Evolutionary conservation across 306 rosid genomes (phyloP).

Genomic region (Fragaria ananassa): DNA sequence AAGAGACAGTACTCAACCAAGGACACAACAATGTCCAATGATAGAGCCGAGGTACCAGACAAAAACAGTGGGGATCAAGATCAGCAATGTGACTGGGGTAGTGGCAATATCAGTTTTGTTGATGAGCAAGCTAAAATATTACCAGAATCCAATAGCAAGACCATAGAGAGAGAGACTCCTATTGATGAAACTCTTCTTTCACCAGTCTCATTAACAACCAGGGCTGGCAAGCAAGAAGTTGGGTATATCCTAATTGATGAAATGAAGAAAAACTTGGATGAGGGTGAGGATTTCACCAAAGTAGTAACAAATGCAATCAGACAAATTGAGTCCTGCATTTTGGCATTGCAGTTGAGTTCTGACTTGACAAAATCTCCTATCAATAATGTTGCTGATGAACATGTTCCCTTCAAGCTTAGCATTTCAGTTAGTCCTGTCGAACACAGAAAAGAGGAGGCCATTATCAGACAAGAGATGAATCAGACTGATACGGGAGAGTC

Average conservation of each 20-base stretch:
- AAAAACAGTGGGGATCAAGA: constrained; percentile 21
- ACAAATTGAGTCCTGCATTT: constrained; percentile 57
- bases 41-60: constrained; percentile 3
- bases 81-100: constrained; percentile 12
- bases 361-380: constrained; percentile 15
- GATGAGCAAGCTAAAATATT: constrained; percentile 23
- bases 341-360: constrained; percentile 39
- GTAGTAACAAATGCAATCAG: constrained; percentile 45
- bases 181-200: constrained; percentile 17
- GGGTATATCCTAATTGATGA: not conserved
- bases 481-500: constrained; percentile 5
- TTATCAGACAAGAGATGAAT: not conserved
- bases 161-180: constrained; percentile 8
- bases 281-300: constrained; percentile 23
- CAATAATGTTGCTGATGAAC: constrained; percentile 16
- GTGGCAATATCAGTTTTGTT: not conserved
- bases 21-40: constrained; percentile 10
- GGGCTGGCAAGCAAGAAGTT: constrained; percentile 21
- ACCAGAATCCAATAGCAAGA: constrained; percentile 10
- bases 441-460: constrained; percentile 14
- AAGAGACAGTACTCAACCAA: constrained; percentile 18
- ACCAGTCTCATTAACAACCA: not conserved
- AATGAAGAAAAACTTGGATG: no score
- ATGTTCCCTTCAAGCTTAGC: constrained; percentile 9
- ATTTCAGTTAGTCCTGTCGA: constrained; percentile 4